Evolutionary conservation across 1,284 basidiomycete species (phyloP).

Genomic region (Melampsora americana): DNA sequence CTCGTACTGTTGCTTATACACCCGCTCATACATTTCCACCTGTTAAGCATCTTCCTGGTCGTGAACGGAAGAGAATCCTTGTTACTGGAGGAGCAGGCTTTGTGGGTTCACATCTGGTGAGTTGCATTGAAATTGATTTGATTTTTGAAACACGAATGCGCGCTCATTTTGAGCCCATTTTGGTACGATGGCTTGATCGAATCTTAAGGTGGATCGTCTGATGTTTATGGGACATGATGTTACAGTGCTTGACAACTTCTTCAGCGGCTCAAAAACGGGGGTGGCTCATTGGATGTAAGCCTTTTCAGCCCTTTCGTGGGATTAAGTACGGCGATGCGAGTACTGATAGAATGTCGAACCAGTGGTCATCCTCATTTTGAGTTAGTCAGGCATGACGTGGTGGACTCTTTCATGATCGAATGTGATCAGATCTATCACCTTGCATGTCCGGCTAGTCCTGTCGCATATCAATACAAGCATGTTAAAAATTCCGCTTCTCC

Average conservation of each 20-base stretch:
- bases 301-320: not conserved
- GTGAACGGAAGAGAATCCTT: conserved; percentile 78
- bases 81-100: conserved; percentile 96
- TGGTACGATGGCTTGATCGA: not conserved
- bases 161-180: no score
- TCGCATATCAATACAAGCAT: conserved; percentile 49
- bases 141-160: not conserved
- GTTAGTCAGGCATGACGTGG: conserved; percentile 91
- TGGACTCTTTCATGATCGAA: conserved; percentile 94
- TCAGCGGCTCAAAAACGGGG: conserved; percentile 92
- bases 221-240: conserved; percentile 74
- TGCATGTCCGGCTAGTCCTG: conserved; percentile 87
- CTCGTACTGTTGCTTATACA: conserved; percentile 70
- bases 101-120: conserved; percentile 83
- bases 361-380: conserved; percentile 98
- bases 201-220: conserved; percentile 70
- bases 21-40: conserved; percentile 85
- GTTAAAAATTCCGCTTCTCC: not conserved
- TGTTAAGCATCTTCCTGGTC: conserved; percentile 75
- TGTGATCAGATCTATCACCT: conserved; percentile 97
- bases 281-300: conserved; percentile 58
- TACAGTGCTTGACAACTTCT: conserved; percentile 92
- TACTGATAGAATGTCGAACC: conserved; percentile 66
- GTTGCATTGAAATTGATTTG: not conserved
- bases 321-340: no score